phyloP scores from a whole-genome alignment of 768 basidiomycete species.

The Naganishia vishniacii region DNA sequence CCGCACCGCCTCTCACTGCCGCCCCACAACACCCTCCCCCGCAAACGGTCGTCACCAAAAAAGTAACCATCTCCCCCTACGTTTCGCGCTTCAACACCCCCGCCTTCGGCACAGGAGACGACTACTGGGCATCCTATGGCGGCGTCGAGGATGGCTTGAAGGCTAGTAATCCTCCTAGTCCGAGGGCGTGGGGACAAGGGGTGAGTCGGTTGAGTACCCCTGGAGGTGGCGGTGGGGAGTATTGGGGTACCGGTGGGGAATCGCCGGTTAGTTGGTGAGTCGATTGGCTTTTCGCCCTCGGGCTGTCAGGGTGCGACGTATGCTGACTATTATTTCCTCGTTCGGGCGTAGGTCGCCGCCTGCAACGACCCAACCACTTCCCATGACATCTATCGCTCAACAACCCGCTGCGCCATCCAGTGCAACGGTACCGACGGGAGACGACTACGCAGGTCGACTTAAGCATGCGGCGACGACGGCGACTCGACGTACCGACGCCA shows the following conservation, averaged over 20 bases:
- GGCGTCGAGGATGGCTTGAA: conserved; percentile 27
- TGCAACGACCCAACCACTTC: not conserved
- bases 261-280: conserved; percentile 27
- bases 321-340: not conserved
- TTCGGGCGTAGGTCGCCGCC: not conserved
- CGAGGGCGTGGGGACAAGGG: no score
- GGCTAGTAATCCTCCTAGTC: conserved; percentile 24
- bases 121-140: conserved; percentile 26
- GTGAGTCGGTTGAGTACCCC: not conserved
- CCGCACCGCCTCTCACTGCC: not conserved
- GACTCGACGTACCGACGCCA: not conserved
- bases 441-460: not conserved
- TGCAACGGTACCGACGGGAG: not conserved
- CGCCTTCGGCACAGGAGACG: conserved; percentile 1
- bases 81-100: conserved; percentile 16
- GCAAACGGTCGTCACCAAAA: not conserved
- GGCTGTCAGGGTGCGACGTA: not conserved
- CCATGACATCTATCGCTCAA: not conserved
- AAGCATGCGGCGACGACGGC: not conserved
- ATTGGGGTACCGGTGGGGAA: conserved; percentile 29
- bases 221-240: conserved; percentile 21
- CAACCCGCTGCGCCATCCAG: not conserved
- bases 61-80: conserved; percentile 14
- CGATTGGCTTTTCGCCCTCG: no score
- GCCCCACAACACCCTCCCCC: not conserved